Base-by-base conservation (phyloP, 306 rosid genomes). In the Cucumis melo region DNA sequence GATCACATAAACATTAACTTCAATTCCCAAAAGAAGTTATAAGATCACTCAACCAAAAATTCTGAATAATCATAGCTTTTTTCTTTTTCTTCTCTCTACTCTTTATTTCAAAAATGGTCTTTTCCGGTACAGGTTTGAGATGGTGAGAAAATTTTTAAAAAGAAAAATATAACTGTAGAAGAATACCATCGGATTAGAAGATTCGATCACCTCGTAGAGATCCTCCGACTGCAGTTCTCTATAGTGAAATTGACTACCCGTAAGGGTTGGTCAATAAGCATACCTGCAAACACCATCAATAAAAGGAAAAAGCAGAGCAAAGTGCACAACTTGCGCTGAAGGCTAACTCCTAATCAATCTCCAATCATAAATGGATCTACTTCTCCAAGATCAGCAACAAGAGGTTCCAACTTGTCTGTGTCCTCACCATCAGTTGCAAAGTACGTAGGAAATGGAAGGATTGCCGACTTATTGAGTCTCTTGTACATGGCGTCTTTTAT, bases 361-460 rank as follows among this genome's bases (percentile, higher is more conserved):
- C 93, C 91, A 57, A 74, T 81, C 93, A 92, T 88, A 78, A 90
- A 94, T 50, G 99, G 99, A 79, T 92, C 99, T 62, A 87, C 88
- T 71, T 91, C 99, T 57, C 99, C 99, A 10, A 89, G 96, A 72
- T 90, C 90, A 71, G 99, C 99, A 46, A 94, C 86, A 77, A 89
- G 58, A 12, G 96, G 93, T 78, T 88, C 74, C 85, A 94, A 78
- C 62, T 64, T 80, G 63, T 81, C 62, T 11, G 75, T 19, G 73
- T 90, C 89, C 84, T 90, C 96, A 3, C 86, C 91, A 48, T 91
- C 95, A 1, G 88, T 64, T 15, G 84, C 85, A 57, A 90, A 88
- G 89, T 84, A 84, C 27, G 99, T 94, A 14, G 99, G 99, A 82
- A 94, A 94, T 23, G 98, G 99, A 78, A 94, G 95, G 17, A 67